phyloP scores from a whole-genome alignment of 768 basidiomycete genomes.

The Tricholoma furcatifolium region DNA sequence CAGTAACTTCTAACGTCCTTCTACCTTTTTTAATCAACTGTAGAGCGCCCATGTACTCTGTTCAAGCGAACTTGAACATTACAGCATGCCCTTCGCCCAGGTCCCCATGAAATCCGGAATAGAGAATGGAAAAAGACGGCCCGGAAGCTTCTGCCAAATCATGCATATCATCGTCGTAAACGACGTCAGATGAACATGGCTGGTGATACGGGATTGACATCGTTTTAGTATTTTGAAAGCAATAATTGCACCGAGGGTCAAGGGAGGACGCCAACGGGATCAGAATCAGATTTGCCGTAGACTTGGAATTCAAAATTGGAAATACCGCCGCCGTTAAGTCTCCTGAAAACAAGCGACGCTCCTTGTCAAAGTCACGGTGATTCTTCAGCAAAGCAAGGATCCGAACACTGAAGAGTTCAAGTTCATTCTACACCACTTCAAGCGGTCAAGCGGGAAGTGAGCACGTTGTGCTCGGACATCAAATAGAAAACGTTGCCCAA shows the following conservation, averaged over 20 bases:
- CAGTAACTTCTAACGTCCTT: too few relatives aligned
- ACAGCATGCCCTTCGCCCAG: conserved; percentile 16
- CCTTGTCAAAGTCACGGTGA: too few relatives aligned
- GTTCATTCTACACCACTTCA: too few relatives aligned
- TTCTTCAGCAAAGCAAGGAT: too few relatives aligned
- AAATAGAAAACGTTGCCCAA: too few relatives aligned
- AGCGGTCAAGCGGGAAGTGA: too few relatives aligned
- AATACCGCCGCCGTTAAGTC: too few relatives aligned
- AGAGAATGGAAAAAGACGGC: neutral
- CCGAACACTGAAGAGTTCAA: too few relatives aligned
- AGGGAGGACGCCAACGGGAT: neutral
- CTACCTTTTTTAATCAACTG: neutral
- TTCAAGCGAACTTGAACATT: neutral
- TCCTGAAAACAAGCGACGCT: too few relatives aligned
- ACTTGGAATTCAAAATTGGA: too few relatives aligned
- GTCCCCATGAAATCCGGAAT: neutral
- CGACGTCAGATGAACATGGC: neutral
- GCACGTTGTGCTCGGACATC: too few relatives aligned
- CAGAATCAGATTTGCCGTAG: neutral
- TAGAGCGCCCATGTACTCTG: neutral
- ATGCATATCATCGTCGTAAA: neutral
- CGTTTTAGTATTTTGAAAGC: neutral
- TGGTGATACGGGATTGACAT: neutral
- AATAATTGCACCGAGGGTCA: neutral
- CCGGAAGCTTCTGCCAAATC: neutral